These are phyloP conservation scores for Debaryomyces coudertii DNA, from an alignment of 1,139 yeast genomes.

Conservation along the genomic window DNA sequence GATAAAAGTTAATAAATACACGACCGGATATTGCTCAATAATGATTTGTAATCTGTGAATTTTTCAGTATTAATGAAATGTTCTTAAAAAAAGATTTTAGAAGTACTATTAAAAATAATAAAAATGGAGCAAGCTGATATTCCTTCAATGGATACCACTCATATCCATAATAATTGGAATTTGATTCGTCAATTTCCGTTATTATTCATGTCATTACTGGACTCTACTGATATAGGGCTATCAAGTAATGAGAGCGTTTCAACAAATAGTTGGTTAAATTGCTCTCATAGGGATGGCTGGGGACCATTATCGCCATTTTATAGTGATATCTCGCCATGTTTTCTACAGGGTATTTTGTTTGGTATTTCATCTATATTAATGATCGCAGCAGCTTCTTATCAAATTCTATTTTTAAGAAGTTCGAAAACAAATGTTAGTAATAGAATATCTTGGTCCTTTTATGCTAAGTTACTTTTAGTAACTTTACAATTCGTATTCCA, in stretches of 20 bases:
- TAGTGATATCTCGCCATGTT: constrained; percentile 80
- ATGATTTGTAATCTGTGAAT: constrained; percentile 5
- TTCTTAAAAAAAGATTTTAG: neutral
- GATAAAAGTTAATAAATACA: neutral
- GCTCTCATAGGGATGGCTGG: constrained; percentile 61
- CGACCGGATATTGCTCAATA: neutral
- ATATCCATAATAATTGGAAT: constrained; percentile 6
- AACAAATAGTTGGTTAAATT: constrained; percentile 16
- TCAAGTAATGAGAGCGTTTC: neutral
- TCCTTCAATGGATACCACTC: constrained; percentile 6
- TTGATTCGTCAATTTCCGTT: constrained; percentile 5
- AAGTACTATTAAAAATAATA: neutral
- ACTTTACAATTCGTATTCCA: constrained; percentile 43
- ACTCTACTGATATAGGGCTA: neutral
- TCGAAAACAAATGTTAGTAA: constrained; percentile 33
- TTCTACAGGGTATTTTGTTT: constrained; percentile 70
- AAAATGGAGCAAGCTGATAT: constrained; percentile 7
- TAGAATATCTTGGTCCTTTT: constrained; percentile 46
- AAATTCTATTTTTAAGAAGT: constrained; percentile 40
- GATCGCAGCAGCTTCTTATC: constrained; percentile 55
- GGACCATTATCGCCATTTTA: constrained; percentile 63
- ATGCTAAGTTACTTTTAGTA: constrained; percentile 46
- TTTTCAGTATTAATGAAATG: neutral
- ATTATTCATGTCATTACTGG: constrained; percentile 5
- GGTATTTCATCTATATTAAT: constrained; percentile 55